Percentiles rank a stretch among this genome's conserved stretches.
Evolutionary conservation across 2,329 filamentous ascomycete species (phyloP).

Genomic region (Claviceps citrina): DNA sequence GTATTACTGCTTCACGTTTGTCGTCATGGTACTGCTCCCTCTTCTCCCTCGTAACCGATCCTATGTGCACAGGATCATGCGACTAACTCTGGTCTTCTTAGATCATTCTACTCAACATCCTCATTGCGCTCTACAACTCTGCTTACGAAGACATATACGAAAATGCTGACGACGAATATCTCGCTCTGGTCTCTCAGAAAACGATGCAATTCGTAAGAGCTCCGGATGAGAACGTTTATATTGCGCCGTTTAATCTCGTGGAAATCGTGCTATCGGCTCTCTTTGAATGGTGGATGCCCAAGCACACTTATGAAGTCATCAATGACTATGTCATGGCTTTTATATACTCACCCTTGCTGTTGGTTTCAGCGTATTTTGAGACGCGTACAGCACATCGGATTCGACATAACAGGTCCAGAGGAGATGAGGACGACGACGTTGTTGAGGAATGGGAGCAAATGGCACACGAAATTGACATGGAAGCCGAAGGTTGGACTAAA

Average conservation of each 20-base stretch:
- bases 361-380: slow-evolving; percentile 63
- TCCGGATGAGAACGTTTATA: slow-evolving; percentile 96
- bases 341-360: slow-evolving; percentile 69
- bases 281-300: slow-evolving; percentile 92
- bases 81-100: slow-evolving; percentile 10
- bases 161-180: slow-evolving; percentile 87
- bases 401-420: slow-evolving; percentile 55
- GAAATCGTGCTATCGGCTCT: slow-evolving; percentile 68
- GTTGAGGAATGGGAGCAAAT: slow-evolving; percentile 90
- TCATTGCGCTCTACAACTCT: slow-evolving; percentile 93
- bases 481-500: slow-evolving; percentile 73
- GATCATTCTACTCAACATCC: slow-evolving; percentile 75
- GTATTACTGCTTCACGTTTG: slow-evolving; percentile 95
- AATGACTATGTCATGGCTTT: slow-evolving; percentile 82
- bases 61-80: background rate
- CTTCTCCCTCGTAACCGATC: background rate
- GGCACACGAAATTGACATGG: slow-evolving; percentile 55
- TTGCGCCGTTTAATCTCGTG: slow-evolving; percentile 85
- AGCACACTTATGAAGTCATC: slow-evolving; percentile 54
- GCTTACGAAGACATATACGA: slow-evolving; percentile 91
- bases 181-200: slow-evolving; percentile 83
- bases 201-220: slow-evolving; percentile 95
- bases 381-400: slow-evolving; percentile 50
- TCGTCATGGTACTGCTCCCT: slow-evolving; percentile 62
- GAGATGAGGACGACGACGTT: slow-evolving; percentile 79